Conservation (phyloP, 148 eudicot species). For the Agrostemma githago region DNA sequence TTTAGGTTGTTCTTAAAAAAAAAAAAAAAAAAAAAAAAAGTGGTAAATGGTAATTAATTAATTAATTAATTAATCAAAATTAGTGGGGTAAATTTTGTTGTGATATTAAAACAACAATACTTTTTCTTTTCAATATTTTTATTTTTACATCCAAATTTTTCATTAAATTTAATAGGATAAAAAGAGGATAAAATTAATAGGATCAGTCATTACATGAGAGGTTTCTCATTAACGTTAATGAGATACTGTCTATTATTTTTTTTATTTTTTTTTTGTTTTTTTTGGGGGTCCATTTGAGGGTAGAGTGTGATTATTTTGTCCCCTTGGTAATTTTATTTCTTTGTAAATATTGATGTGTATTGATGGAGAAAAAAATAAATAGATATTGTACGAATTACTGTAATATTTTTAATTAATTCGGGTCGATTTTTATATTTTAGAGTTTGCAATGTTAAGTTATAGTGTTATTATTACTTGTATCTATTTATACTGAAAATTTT, state of each 20-base stretch:
- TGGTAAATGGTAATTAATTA: background rate
- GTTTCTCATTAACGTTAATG: too few species aligned
- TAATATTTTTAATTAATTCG: background rate
- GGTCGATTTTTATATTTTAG: background rate
- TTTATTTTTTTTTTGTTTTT: too few species aligned
- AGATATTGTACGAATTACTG: background rate
- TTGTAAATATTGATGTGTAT: slow-evolving; percentile 22
- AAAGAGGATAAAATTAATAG: too few species aligned
- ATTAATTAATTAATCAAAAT: background rate
- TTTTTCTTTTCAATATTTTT: background rate
- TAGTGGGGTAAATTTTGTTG: background rate
- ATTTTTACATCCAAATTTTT: background rate
- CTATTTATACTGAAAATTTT: too few species aligned
- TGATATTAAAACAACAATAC: background rate
- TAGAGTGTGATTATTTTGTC: slow-evolving; percentile 23
- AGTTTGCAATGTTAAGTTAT: background rate
- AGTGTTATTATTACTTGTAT: too few species aligned
- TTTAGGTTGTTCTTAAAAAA: slow-evolving; percentile 22
- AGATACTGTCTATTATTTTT: too few species aligned
- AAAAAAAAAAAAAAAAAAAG: background rate
- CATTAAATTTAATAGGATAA: too few species aligned
- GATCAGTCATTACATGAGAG: too few species aligned
- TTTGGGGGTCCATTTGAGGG: background rate
- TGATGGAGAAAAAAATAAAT: background rate
- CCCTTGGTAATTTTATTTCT: slow-evolving; percentile 19